phyloP scores from a whole-genome alignment of 139 green algal species.

The Chlorella sp. region DNA sequence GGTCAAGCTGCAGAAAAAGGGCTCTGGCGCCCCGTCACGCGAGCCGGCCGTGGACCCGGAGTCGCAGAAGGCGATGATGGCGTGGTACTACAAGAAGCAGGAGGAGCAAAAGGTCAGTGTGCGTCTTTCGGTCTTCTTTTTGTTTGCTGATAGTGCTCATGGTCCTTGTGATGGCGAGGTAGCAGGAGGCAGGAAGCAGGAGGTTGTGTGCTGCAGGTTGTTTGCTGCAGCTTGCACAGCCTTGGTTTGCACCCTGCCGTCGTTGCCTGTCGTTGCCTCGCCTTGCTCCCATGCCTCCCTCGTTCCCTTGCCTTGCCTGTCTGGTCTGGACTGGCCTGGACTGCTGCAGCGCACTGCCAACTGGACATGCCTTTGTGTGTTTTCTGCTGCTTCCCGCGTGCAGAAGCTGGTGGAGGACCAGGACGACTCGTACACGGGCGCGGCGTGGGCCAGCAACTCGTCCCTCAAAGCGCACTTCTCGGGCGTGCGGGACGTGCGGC shows the following conservation, averaged over 20 bases:
- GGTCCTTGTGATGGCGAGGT: no score
- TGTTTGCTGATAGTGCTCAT: no score
- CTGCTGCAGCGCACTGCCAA: no score
- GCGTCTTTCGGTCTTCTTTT: no score
- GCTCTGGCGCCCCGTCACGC: conserved; percentile 48
- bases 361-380: no score
- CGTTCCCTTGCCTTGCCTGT: neutral
- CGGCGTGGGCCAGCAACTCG: conserved; percentile 63
- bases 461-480: conserved; percentile 67
- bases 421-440: conserved; percentile 65
- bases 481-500: conserved; percentile 54
- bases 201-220: no score
- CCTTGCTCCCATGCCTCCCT: neutral
- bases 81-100: conserved; percentile 82
- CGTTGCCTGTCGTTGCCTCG: no score
- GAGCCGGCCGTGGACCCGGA: conserved; percentile 64
- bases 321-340: no score
- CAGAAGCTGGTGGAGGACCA: conserved; percentile 62
- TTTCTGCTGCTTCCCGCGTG: no score
- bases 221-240: no score
- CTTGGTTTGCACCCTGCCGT: no score
- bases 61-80: conserved; percentile 84
- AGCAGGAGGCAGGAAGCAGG: no score
- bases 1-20: conserved; percentile 65
- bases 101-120: conserved; percentile 79